A percentile compares a stretch with the other conserved stretches of the same genome.
Evolutionary conservation across 441 rosid genomes (phyloP).

Genomic region (Lepidium campestre): DNA sequence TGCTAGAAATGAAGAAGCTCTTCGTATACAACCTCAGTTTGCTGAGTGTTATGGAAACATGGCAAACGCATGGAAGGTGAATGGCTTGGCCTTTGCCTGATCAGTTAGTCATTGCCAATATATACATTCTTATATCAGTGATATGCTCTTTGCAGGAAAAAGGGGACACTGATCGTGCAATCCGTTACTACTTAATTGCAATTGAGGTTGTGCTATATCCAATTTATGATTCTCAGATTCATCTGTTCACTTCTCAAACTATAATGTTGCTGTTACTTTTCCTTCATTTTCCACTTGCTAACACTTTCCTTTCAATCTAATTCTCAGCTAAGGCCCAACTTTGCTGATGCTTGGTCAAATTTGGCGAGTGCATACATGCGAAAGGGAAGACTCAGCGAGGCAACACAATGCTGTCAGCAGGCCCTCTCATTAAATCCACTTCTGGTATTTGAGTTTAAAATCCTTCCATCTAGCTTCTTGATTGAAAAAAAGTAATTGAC

Average conservation of each 20-base stretch:
- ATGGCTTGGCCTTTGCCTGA: conserved; percentile 1
- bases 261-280: neutral
- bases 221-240: neutral
- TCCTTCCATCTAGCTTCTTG: neutral
- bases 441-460: conserved; percentile 44
- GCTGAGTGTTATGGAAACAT: conserved; percentile 99
- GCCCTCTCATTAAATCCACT: conserved; percentile 85
- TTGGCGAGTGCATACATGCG: conserved; percentile 97
- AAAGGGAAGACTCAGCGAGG: conserved; percentile 91
- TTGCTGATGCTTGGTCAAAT: conserved; percentile 99
- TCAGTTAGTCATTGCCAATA: neutral
- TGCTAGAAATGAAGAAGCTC: conserved; percentile 92
- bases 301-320: conserved; percentile 3
- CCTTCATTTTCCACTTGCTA: neutral
- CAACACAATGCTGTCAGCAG: conserved; percentile 91
- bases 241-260: neutral
- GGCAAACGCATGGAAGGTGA: conserved; percentile 99
- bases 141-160: conserved; percentile 61
- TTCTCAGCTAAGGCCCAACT: conserved; percentile 86
- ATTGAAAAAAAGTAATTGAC: neutral
- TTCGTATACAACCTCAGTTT: conserved; percentile 81
- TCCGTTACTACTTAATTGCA: conserved; percentile 86
- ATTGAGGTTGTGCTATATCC: conserved; percentile 66
- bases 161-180: conserved; percentile 89
- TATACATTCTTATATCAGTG: conserved; percentile 3